Conservation (phyloP, 208 protist genomes). For the Leishmania gerbilli region DNA sequence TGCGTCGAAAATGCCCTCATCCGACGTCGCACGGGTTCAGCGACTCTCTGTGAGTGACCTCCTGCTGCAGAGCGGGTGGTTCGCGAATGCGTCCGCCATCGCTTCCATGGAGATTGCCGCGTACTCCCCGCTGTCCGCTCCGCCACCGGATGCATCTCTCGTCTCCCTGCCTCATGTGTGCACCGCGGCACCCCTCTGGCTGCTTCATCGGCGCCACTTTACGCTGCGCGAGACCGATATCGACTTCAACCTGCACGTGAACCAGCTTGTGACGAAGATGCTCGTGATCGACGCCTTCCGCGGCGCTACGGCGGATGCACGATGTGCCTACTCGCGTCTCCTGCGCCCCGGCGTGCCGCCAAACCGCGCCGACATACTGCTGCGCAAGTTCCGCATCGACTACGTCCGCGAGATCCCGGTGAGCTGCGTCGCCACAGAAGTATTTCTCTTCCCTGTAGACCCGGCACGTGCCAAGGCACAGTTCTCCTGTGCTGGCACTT, state of each 20-base stretch:
- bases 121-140: background rate
- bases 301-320: slow-evolving; percentile 26
- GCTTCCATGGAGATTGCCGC: background rate
- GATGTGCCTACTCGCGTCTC: slow-evolving; percentile 35
- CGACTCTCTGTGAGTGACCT: slow-evolving; percentile 10
- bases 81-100: slow-evolving; percentile 9
- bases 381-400: slow-evolving; percentile 65
- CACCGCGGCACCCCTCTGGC: background rate
- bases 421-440: slow-evolving; percentile 29
- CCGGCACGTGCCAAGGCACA: slow-evolving; percentile 6
- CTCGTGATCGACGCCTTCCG: slow-evolving; percentile 66
- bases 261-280: slow-evolving; percentile 58
- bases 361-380: slow-evolving; percentile 45
- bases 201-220: slow-evolving; percentile 26
- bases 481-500: slow-evolving; percentile 4
- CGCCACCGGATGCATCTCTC: background rate
- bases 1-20: background rate
- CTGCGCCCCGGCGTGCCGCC: slow-evolving; percentile 29
- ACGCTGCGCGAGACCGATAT: slow-evolving; percentile 65
- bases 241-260: slow-evolving; percentile 82
- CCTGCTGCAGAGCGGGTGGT: slow-evolving; percentile 26
- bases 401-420: slow-evolving; percentile 71
- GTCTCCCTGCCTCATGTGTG: background rate
- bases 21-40: slow-evolving; percentile 8
- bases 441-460: slow-evolving; percentile 35